Conservation (phyloP, 257 asterid genomes). For the Capsicum pubescens region DNA sequence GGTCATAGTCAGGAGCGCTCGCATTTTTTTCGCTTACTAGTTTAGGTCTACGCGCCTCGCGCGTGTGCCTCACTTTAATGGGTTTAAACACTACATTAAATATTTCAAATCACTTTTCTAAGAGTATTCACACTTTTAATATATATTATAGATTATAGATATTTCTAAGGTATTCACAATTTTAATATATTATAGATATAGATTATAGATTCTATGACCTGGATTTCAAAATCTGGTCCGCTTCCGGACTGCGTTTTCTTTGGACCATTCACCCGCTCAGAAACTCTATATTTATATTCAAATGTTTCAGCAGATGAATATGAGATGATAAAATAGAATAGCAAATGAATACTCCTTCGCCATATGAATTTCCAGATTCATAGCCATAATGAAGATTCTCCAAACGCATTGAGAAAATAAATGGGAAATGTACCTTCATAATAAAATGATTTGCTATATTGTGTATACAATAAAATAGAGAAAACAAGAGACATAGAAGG, state of each 20-base stretch:
- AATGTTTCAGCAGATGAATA: not conserved
- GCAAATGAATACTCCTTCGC: not conserved
- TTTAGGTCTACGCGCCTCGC: too few species aligned
- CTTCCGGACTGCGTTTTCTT: too few species aligned
- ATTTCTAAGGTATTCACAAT: too few species aligned
- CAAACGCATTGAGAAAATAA: not conserved
- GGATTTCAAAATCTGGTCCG: too few species aligned
- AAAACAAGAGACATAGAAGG: not conserved
- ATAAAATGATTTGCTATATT: constrained; percentile 2
- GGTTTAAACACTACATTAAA: too few species aligned
- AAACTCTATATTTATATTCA: not conserved
- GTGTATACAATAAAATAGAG: not conserved
- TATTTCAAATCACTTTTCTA: too few species aligned
- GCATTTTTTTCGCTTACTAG: too few species aligned
- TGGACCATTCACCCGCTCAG: not conserved
- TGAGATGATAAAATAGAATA: not conserved
- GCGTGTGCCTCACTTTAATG: too few species aligned
- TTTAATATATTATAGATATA: too few species aligned
- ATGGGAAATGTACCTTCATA: not conserved
- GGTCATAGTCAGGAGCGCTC: not conserved
- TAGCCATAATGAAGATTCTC: not conserved
- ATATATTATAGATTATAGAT: too few species aligned
- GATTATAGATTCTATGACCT: too few species aligned
- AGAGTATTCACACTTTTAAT: too few species aligned
- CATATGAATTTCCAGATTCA: not conserved